Evolutionary conservation across 1,139 yeast species (phyloP).

Genomic region (Zygosaccharomyces sapae): DNA sequence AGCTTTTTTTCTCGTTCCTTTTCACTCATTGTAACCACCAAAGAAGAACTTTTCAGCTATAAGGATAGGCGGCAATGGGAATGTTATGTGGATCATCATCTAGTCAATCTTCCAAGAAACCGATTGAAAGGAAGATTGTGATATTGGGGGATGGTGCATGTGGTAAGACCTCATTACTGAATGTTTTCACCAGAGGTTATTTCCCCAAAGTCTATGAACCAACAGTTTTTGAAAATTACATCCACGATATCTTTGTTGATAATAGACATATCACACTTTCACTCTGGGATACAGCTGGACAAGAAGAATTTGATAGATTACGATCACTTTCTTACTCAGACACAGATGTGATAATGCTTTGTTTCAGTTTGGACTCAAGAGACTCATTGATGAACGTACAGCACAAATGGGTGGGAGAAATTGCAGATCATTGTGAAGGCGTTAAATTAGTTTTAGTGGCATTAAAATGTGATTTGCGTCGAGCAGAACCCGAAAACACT

Average conservation of each 20-base stretch:
- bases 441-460: conserved; percentile 93
- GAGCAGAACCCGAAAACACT: conserved; percentile 41
- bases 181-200: conserved; percentile 94
- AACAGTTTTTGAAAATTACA: conserved; percentile 95
- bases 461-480: conserved; percentile 86
- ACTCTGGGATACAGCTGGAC: conserved; percentile 98
- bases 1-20: no score
- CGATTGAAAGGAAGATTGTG: conserved; percentile 84
- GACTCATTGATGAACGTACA: conserved; percentile 95
- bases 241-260: conserved; percentile 94
- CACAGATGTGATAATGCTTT: conserved; percentile 94
- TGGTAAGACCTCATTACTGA: conserved; percentile 82
- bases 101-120: conserved; percentile 28
- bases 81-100: conserved; percentile 32
- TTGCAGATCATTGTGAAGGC: conserved; percentile 94
- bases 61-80: conserved; percentile 19
- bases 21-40: no score
- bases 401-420: conserved; percentile 94
- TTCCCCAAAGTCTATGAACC: conserved; percentile 99
- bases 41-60: not conserved
- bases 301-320: conserved; percentile 92
- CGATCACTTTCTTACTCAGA: conserved; percentile 88
- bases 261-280: conserved; percentile 90
- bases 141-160: conserved; percentile 98
- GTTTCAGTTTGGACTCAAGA: conserved; percentile 89